Evolutionary conservation across 2,329 filamentous ascomycete genomes (phyloP).

Genomic region (Paraphaeosphaeria minitans): DNA sequence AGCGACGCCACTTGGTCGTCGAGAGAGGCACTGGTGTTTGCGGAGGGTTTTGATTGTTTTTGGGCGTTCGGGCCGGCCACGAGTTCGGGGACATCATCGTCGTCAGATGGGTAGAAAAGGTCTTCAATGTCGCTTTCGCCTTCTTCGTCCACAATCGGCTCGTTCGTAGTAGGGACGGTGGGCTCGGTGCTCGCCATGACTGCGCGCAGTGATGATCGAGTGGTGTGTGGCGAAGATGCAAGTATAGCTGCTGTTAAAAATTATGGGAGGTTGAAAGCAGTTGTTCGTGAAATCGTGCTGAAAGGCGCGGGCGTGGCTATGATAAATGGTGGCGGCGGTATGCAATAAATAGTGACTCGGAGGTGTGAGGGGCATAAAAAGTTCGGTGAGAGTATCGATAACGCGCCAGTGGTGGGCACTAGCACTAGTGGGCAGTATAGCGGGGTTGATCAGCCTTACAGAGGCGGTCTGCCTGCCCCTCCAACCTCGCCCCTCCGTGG

Average conservation of each 20-base stretch:
- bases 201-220: neutral
- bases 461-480: neutral
- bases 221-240: neutral
- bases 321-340: conserved; percentile 2
- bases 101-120: conserved; percentile 63
- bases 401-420: conserved; percentile 3
- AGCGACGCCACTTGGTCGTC: conserved; percentile 90
- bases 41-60: conserved; percentile 71
- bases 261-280: neutral
- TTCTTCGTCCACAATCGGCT: conserved; percentile 44
- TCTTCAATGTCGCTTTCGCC: conserved; percentile 69
- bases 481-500: neutral
- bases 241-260: neutral
- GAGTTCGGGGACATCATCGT: conserved; percentile 61
- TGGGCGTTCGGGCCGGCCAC: conserved; percentile 67
- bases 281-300: neutral
- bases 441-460: neutral
- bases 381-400: conserved; percentile 3
- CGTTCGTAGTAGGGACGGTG: conserved; percentile 5
- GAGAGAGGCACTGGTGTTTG: conserved; percentile 78
- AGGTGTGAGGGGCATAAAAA: conserved; percentile 2
- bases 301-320: neutral
- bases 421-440: neutral
- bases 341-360: neutral
- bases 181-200: conserved; percentile 15